Evolutionary conservation across 345 rosid genomes (phyloP).

Genomic region (Eucalyptus pauciflora): DNA sequence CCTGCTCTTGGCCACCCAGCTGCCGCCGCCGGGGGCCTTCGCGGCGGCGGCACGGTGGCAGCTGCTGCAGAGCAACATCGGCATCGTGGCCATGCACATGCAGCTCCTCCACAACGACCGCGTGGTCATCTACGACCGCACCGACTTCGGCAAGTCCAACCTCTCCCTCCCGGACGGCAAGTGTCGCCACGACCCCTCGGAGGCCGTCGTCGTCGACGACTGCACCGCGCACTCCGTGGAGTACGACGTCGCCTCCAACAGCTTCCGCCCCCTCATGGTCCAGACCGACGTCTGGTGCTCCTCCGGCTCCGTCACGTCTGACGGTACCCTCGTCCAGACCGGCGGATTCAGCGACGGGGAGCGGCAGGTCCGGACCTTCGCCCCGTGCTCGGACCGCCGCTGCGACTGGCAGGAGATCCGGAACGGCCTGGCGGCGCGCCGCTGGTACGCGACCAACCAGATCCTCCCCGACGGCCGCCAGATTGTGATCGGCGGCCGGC

Average conservation of each 20-base stretch:
- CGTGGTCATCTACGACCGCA: slow-evolving; percentile 18
- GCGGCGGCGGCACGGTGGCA: slow-evolving; percentile 1
- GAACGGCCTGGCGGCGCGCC: slow-evolving; percentile 3
- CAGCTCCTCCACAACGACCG: slow-evolving; percentile 21
- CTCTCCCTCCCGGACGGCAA: slow-evolving; percentile 22
- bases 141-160: slow-evolving; percentile 35
- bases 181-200: slow-evolving; percentile 9
- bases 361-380: not conserved
- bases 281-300: slow-evolving; percentile 45
- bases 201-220: not conserved
- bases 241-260: slow-evolving; percentile 19
- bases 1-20: not conserved
- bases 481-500: slow-evolving; percentile 17
- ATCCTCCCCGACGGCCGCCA: slow-evolving; percentile 18
- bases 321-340: slow-evolving; percentile 20
- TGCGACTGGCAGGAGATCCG: slow-evolving; percentile 12
- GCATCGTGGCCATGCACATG: slow-evolving; percentile 25
- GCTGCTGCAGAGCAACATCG: slow-evolving; percentile 10
- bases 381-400: not conserved
- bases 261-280: slow-evolving; percentile 27
- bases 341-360: slow-evolving; percentile 10
- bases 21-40: not conserved
- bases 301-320: slow-evolving; percentile 19
- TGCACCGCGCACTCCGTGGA: slow-evolving; percentile 12
- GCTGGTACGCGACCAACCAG: slow-evolving; percentile 37